These are phyloP conservation scores for Brettanomyces bruxellensis DNA, from an alignment of 805 yeast genomes.

Conservation along the genomic window DNA sequence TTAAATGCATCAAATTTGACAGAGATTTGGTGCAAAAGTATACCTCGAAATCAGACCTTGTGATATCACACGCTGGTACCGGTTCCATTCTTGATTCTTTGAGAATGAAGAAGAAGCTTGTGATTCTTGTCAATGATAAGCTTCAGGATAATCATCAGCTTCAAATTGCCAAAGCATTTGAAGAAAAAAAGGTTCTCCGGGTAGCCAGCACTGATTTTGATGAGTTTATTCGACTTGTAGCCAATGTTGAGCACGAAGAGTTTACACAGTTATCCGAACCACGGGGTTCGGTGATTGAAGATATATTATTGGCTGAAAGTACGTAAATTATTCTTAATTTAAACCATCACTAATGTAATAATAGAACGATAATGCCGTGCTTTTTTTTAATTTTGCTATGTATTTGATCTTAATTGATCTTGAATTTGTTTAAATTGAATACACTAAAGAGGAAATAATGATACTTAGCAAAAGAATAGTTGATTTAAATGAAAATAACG, in stretches of 20 bases:
- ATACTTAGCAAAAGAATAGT: too few relatives aligned
- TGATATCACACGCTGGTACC: conserved; percentile 85
- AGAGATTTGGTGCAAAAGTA: conserved; percentile 28
- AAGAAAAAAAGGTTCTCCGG: conserved; percentile 21
- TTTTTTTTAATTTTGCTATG: too few relatives aligned
- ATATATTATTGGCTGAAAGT: conserved; percentile 6
- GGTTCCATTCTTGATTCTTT: conserved; percentile 84
- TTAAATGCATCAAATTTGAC: conserved; percentile 42
- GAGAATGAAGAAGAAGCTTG: conserved; percentile 42
- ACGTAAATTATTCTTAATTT: too few relatives aligned
- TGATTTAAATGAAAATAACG: too few relatives aligned
- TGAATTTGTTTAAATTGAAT: too few relatives aligned
- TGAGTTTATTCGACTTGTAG: conserved; percentile 10
- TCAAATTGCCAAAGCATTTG: conserved; percentile 61
- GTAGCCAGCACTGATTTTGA: conserved; percentile 11
- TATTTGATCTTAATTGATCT: too few relatives aligned
- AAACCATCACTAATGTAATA: too few relatives aligned
- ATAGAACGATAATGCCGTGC: too few relatives aligned
- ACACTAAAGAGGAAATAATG: too few relatives aligned
- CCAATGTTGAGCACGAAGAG: conserved; percentile 5
- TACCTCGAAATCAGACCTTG: conserved; percentile 42
- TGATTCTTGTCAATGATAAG: conserved; percentile 60
- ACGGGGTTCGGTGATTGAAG: conserved; percentile 12
- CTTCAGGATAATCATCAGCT: conserved; percentile 86
- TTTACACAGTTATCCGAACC: conserved; percentile 17